These are phyloP conservation scores for Xenosphaeropsis pyriputrescens DNA, from an alignment of 2,329 filamentous ascomycete genomes.

Conservation along the genomic window DNA sequence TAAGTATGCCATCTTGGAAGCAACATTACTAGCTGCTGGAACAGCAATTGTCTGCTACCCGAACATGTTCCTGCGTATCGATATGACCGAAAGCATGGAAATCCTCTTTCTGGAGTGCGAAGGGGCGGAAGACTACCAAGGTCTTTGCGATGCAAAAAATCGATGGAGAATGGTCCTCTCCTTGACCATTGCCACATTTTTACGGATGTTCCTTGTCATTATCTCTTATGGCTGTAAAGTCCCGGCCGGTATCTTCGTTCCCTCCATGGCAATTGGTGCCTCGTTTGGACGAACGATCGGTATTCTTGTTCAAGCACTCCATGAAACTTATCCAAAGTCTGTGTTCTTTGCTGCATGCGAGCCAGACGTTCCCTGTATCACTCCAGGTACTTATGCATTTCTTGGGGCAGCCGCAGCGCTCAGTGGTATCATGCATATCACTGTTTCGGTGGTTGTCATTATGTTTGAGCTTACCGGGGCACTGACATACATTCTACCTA, in stretches of 20 bases:
- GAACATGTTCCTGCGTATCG: slow-evolving; percentile 86
- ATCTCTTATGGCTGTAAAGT: slow-evolving; percentile 98
- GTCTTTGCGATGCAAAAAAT: slow-evolving; percentile 68
- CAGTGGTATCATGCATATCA: slow-evolving; percentile 96
- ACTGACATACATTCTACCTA: slow-evolving; percentile 89
- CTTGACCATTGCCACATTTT: slow-evolving; percentile 61
- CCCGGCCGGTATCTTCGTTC: slow-evolving; percentile 93
- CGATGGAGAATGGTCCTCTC: slow-evolving; percentile 69
- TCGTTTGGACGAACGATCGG: slow-evolving; percentile 90
- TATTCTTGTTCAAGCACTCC: slow-evolving; percentile 78
- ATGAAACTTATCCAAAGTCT: slow-evolving; percentile 71
- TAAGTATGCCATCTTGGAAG: slow-evolving; percentile 74
- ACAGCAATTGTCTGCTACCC: slow-evolving; percentile 94
- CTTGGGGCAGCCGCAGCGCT: slow-evolving; percentile 83
- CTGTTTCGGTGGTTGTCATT: slow-evolving; percentile 91
- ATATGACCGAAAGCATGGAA: slow-evolving; percentile 99
- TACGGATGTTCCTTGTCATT: slow-evolving; percentile 76
- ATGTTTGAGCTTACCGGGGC: slow-evolving; percentile 99
- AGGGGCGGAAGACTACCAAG: slow-evolving; percentile 74
- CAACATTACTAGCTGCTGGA: slow-evolving; percentile 64
- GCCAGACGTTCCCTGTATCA: slow-evolving; percentile 90
- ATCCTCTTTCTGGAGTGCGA: slow-evolving; percentile 92
- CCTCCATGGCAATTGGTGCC: slow-evolving; percentile 93
- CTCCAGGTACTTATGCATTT: slow-evolving; percentile 92
- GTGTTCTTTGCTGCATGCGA: slow-evolving; percentile 79